Conservation (phyloP, 306 rosid species). For the Cucumis cinereus region DNA sequence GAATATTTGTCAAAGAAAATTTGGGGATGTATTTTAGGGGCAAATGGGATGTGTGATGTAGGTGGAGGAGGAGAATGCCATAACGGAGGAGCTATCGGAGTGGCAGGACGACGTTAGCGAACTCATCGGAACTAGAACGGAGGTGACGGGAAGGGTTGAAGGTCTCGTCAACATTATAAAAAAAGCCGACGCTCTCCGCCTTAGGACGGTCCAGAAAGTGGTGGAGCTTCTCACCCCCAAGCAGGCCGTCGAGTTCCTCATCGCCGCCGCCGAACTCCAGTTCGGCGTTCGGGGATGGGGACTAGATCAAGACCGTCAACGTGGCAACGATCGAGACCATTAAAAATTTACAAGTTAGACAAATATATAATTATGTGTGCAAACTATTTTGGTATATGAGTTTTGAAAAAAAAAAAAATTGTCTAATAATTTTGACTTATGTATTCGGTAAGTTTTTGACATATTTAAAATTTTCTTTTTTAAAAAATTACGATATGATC, state of each 20-base stretch:
- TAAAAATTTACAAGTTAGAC: too few relatives aligned
- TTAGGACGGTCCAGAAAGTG: slow-evolving; percentile 44
- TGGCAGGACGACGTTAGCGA: slow-evolving; percentile 77
- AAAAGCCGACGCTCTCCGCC: slow-evolving; percentile 69
- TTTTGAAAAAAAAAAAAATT: too few relatives aligned
- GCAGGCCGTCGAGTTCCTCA: slow-evolving; percentile 62
- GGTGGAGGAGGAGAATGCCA: slow-evolving; percentile 77
- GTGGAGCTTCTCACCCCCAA: slow-evolving; percentile 51
- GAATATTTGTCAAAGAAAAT: too few relatives aligned
- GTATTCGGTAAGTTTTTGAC: too few relatives aligned
- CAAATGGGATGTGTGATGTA: neutral
- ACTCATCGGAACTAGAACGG: slow-evolving; percentile 18
- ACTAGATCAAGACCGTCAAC: slow-evolving; percentile 38
- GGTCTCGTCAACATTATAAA: slow-evolving; percentile 30
- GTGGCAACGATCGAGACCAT: neutral
- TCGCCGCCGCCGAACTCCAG: slow-evolving; percentile 58
- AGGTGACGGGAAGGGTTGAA: slow-evolving; percentile 26
- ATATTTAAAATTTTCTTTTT: too few relatives aligned
- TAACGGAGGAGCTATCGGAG: slow-evolving; percentile 61
- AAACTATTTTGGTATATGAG: too few relatives aligned
- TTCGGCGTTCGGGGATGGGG: slow-evolving; percentile 71
- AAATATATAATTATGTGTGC: too few relatives aligned
- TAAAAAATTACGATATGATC: too few relatives aligned
- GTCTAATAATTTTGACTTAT: too few relatives aligned
- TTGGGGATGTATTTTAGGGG: neutral